Percentiles rank a stretch among this genome's conserved stretches.
Evolutionary conservation across 805 yeast species (phyloP).

Genomic region (Candida sithepensis): DNA sequence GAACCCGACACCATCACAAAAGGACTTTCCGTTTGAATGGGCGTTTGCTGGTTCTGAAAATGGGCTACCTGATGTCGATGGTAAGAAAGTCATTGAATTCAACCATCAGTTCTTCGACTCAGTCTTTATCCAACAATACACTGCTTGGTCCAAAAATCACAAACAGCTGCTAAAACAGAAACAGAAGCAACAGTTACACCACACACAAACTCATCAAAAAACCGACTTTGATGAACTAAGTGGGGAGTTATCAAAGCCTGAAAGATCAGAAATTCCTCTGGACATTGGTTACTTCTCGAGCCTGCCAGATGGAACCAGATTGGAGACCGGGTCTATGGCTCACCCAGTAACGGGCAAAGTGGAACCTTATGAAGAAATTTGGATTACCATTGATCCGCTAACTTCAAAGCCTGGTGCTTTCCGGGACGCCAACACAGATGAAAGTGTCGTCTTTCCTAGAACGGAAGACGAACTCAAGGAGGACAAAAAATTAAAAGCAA

Average conservation of each 20-base stretch:
- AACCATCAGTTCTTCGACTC: constrained; percentile 41
- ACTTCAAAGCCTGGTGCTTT: constrained; percentile 27
- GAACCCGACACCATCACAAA: constrained; percentile 17
- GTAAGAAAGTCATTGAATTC: constrained; percentile 36
- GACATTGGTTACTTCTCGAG: constrained; percentile 46
- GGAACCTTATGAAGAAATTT: constrained; percentile 48
- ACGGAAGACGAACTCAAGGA: background rate
- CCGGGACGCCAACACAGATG: background rate
- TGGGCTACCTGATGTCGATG: constrained; percentile 22
- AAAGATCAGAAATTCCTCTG: constrained; percentile 22
- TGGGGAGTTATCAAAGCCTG: constrained; percentile 5
- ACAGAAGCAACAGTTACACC: background rate
- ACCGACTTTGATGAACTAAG: background rate
- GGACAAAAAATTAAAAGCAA: constrained; percentile 1
- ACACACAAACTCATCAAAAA: background rate
- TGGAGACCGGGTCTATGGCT: constrained; percentile 48
- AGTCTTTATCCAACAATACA: constrained; percentile 27
- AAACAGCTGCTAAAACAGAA: background rate
- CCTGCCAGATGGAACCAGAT: constrained; percentile 38
- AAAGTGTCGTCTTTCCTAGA: background rate
- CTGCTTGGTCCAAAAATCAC: background rate
- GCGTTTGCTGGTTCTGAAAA: constrained; percentile 50
- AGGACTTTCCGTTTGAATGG: constrained; percentile 52
- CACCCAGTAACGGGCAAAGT: constrained; percentile 40
- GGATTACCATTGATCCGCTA: constrained; percentile 48